These are phyloP conservation scores for Lunularia cruciata DNA, from an alignment of 225 moss, liverwort and hornwort species.

Conservation along the genomic window DNA sequence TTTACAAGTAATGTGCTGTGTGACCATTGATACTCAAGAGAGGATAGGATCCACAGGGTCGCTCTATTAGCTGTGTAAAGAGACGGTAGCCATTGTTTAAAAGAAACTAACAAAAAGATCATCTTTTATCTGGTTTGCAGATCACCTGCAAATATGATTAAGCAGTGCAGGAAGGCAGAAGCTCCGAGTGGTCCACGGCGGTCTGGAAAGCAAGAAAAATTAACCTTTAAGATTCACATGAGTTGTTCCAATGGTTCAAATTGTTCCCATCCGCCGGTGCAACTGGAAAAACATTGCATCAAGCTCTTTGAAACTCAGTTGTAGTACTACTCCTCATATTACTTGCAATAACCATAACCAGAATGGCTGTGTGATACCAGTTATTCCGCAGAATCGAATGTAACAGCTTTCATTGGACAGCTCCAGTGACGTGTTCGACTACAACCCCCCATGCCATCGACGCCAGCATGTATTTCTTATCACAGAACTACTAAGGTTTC, in stretches of 20 bases:
- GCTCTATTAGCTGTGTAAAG: too few species aligned
- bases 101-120: too few species aligned
- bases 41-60: too few species aligned
- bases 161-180: too few species aligned
- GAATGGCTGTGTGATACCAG: neutral
- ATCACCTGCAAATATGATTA: too few species aligned
- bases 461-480: neutral
- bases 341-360: neutral
- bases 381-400: neutral
- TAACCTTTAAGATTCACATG: neutral
- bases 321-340: neutral
- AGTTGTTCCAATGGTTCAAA: neutral
- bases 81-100: too few species aligned
- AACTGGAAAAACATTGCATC: neutral
- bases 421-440: neutral
- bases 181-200: neutral
- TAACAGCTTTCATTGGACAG: conserved; percentile 6
- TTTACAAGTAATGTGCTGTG: too few species aligned
- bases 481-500: neutral
- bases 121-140: too few species aligned
- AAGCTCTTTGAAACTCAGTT: neutral
- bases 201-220: neutral
- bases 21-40: too few species aligned
- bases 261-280: neutral
- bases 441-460: neutral